phyloP scores from a whole-genome alignment of 2,329 filamentous ascomycete genomes.

The Pseudogymnoascus verrucosus region DNA sequence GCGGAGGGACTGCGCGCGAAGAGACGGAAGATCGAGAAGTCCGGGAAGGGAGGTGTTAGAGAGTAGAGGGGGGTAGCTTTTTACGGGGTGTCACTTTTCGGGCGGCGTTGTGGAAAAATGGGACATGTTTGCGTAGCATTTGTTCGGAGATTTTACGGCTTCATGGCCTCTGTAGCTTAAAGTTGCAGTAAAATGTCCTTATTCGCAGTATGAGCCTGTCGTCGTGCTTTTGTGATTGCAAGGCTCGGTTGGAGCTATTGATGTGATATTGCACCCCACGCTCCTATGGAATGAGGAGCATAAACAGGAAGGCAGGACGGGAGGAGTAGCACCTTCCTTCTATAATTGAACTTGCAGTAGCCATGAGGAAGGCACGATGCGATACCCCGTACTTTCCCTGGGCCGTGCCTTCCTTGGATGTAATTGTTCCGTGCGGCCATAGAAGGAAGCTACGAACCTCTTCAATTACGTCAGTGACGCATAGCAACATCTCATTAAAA shows the following conservation, averaged over 20 bases:
- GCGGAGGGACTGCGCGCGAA: slow-evolving; percentile 81
- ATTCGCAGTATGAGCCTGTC: not conserved
- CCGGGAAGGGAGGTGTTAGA: slow-evolving; percentile 23
- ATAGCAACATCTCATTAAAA: not conserved
- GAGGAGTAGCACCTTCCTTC: not conserved
- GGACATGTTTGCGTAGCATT: slow-evolving; percentile 7
- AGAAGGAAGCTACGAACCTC: not conserved
- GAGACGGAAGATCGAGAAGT: slow-evolving; percentile 78
- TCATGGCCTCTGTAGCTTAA: slow-evolving; percentile 5
- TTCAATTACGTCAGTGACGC: not conserved
- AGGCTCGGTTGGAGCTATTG: not conserved
- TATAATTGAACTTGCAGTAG: not conserved
- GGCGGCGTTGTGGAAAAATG: slow-evolving; percentile 7
- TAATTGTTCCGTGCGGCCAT: no score
- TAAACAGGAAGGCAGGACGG: not conserved
- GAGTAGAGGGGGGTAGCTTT: slow-evolving; percentile 6
- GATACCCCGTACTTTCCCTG: not conserved
- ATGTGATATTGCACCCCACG: not conserved
- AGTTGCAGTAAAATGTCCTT: slow-evolving; percentile 5
- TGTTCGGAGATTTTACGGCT: slow-evolving; percentile 6
- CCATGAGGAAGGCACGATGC: not conserved
- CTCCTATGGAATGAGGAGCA: not conserved
- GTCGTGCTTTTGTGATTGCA: not conserved
- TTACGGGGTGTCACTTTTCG: slow-evolving; percentile 5
- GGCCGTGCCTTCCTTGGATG: no score